These are phyloP conservation scores for Leccinum fallax DNA, from an alignment of 1,284 basidiomycete species.

Conservation along the genomic window DNA sequence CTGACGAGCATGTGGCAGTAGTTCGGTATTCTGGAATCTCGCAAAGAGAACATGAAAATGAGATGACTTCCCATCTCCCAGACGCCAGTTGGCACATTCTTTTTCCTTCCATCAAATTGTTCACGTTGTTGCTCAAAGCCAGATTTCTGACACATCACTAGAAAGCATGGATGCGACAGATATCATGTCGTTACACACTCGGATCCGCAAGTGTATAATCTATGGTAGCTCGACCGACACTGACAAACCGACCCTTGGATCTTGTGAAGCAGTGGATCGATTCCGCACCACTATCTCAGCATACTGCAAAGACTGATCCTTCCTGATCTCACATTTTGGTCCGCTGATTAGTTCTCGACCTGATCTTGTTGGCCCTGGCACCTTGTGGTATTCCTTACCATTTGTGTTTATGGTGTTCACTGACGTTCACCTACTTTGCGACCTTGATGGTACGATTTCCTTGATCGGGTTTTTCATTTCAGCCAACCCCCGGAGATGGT, in stretches of 20 bases:
- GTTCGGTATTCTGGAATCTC: background rate
- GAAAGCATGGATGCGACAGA: background rate
- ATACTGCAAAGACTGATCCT: constrained; percentile 7
- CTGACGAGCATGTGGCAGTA: background rate
- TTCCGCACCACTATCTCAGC: background rate
- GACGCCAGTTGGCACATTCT: background rate
- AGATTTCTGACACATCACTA: constrained; percentile 5
- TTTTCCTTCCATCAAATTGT: background rate
- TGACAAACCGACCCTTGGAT: background rate
- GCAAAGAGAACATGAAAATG: background rate
- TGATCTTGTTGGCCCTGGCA: background rate
- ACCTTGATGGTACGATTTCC: background rate
- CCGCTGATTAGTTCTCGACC: background rate
- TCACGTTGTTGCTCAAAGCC: constrained; percentile 4
- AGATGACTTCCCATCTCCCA: no score
- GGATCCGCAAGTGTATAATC: background rate
- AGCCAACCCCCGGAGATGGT: background rate
- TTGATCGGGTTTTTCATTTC: background rate
- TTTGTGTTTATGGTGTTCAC: background rate
- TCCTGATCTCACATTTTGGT: constrained; percentile 2
- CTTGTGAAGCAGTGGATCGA: background rate
- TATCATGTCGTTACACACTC: background rate
- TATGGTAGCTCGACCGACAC: background rate
- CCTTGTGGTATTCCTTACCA: background rate
- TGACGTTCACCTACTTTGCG: background rate